These are phyloP conservation scores for Russula dissimulans DNA, from an alignment of 768 basidiomycete genomes.

Conservation along the genomic window DNA sequence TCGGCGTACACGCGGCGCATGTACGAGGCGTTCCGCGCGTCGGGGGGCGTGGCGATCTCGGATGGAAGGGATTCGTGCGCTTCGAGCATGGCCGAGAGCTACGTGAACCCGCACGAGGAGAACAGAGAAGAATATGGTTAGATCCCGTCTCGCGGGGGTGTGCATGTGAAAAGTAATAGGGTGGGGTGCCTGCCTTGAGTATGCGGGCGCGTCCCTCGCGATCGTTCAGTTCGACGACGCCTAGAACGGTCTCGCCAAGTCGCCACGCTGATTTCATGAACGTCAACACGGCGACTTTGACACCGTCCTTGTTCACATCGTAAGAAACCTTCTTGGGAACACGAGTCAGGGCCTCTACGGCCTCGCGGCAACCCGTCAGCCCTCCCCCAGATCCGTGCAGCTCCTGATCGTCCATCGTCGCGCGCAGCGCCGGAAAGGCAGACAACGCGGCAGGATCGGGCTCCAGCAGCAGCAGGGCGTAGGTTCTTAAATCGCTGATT, in stretches of 20 bases:
- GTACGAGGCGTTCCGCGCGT: slow-evolving; percentile 33
- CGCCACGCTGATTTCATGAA: slow-evolving; percentile 88
- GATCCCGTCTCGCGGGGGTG: background rate
- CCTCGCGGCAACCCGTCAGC: slow-evolving; percentile 69
- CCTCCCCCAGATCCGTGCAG: slow-evolving; percentile 31
- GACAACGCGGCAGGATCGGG: slow-evolving; percentile 6
- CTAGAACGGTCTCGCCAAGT: slow-evolving; percentile 85
- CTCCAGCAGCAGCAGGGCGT: slow-evolving; percentile 13
- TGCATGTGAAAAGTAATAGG: background rate
- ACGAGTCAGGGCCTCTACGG: slow-evolving; percentile 84
- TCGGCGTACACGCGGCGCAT: slow-evolving; percentile 77
- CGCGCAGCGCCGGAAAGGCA: background rate
- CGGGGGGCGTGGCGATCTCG: slow-evolving; percentile 40
- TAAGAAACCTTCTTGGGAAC: slow-evolving; percentile 91
- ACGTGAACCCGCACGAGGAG: background rate
- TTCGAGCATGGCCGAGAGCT: slow-evolving; percentile 87
- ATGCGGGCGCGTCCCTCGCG: slow-evolving; percentile 63
- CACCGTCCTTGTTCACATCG: slow-evolving; percentile 90
- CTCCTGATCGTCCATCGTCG: slow-evolving; percentile 19
- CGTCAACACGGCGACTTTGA: slow-evolving; percentile 82
- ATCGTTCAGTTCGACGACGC: slow-evolving; percentile 82
- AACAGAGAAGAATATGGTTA: background rate
- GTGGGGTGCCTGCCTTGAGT: slow-evolving; percentile 47
- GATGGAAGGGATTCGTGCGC: slow-evolving; percentile 78
- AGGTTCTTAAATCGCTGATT: slow-evolving; percentile 11